Evolutionary conservation across 2,329 filamentous ascomycete genomes (phyloP).

Genomic region (Sporothrix euskadiensis): DNA sequence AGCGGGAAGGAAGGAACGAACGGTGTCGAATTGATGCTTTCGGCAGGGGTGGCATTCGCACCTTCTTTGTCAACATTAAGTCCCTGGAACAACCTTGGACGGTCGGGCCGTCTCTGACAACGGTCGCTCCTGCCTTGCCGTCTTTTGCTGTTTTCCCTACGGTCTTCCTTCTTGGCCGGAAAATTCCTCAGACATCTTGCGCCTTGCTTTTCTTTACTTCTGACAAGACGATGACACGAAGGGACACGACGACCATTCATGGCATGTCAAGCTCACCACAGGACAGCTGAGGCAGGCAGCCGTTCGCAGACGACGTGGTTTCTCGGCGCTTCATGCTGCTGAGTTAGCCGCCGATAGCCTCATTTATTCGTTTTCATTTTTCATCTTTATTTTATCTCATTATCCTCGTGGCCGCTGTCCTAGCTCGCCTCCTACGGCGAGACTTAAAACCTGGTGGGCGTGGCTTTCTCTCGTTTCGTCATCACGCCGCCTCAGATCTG

Average conservation of each 20-base stretch:
- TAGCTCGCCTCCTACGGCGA: neutral
- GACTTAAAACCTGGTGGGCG: neutral
- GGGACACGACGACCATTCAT: neutral
- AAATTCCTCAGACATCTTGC: slow-evolving; percentile 33
- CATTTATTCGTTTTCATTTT: neutral
- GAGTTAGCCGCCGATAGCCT: neutral
- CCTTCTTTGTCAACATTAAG: neutral
- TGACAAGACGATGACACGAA: slow-evolving; percentile 22
- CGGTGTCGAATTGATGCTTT: slow-evolving; percentile 2
- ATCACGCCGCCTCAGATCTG: neutral
- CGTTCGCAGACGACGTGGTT: neutral
- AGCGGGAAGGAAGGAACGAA: slow-evolving; percentile 16
- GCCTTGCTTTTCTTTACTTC: slow-evolving; percentile 16
- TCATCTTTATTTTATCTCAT: neutral
- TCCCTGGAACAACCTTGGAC: neutral
- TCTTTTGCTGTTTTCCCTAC: neutral
- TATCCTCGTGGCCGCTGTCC: neutral
- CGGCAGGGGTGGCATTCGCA: neutral
- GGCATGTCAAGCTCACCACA: neutral
- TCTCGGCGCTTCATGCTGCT: neutral
- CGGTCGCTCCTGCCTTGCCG: slow-evolving; percentile 1
- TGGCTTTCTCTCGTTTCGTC: slow-evolving; percentile 1
- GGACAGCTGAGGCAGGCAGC: neutral
- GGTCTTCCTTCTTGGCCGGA: slow-evolving; percentile 25
- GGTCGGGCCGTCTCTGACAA: slow-evolving; percentile 8